phyloP scores from a whole-genome alignment of 2,329 filamentous ascomycete species.

The Aspergillus ochraceus region DNA sequence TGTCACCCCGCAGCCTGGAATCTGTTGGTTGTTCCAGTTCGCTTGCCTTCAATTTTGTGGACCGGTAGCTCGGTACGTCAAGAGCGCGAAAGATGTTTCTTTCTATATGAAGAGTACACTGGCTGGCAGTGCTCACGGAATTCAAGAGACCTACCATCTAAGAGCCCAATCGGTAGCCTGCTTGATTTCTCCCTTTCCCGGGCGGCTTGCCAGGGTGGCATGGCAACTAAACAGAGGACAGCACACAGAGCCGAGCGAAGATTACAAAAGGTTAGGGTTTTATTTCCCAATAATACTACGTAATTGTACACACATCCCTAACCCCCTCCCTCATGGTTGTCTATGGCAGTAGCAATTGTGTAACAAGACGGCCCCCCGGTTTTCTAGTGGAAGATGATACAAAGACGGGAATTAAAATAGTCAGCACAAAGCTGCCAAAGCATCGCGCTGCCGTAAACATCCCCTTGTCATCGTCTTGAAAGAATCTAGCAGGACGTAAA shows the following conservation, averaged over 20 bases:
- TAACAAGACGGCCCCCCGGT: slow-evolving; percentile 22
- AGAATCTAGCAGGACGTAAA: slow-evolving; percentile 19
- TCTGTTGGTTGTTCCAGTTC: background rate
- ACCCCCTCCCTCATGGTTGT: background rate
- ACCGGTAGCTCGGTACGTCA: background rate
- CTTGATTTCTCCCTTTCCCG: background rate
- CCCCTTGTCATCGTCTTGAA: slow-evolving; percentile 22
- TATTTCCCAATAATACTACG: slow-evolving; percentile 1
- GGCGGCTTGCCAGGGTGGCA: background rate
- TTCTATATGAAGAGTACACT: background rate
- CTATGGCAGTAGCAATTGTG: slow-evolving; percentile 8
- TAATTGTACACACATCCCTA: slow-evolving; percentile 1
- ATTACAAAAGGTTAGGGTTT: background rate
- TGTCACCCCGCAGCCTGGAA: no score
- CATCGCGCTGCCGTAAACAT: slow-evolving; percentile 17
- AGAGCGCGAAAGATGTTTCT: background rate
- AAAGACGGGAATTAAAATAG: slow-evolving; percentile 16
- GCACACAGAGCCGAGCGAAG: background rate
- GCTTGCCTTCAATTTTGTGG: background rate
- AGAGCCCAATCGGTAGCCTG: background rate
- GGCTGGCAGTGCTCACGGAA: background rate
- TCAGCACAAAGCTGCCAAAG: slow-evolving; percentile 13
- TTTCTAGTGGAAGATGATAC: slow-evolving; percentile 30
- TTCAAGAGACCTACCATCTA: background rate
- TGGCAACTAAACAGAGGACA: no score